phyloP scores from a whole-genome alignment of 192 early-diverging fungal genomes.

The Coemansia sp. region DNA sequence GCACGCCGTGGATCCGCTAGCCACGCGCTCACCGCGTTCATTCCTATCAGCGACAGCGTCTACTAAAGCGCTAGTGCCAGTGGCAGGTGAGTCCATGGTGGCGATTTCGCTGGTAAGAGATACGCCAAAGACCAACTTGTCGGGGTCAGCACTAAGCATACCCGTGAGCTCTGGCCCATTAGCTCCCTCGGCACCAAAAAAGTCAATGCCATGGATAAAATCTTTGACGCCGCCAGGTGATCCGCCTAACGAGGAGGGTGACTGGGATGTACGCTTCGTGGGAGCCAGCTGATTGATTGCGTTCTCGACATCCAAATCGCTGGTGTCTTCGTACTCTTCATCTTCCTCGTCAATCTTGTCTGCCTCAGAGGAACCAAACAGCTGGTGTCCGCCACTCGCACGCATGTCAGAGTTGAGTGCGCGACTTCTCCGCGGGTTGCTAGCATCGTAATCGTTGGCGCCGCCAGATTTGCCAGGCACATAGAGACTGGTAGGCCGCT shows the following conservation, averaged over 20 bases:
- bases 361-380: neutral
- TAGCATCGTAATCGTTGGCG: neutral
- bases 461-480: conserved; percentile 13
- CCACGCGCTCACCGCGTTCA: conserved; percentile 4
- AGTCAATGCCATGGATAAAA: conserved; percentile 50
- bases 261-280: conserved; percentile 1
- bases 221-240: conserved; percentile 14
- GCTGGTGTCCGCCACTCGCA: neutral
- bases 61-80: neutral
- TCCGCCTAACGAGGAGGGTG: conserved; percentile 5
- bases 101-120: conserved; percentile 8
- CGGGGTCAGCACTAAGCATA: conserved; percentile 42
- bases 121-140: conserved; percentile 32
- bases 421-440: neutral
- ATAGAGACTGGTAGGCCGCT: conserved; percentile 42
- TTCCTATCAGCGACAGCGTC: neutral
- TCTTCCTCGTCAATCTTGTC: conserved; percentile 6
- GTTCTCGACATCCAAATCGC: conserved; percentile 25
- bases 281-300: conserved; percentile 48
- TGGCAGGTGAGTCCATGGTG: neutral
- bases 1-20: conserved; percentile 21
- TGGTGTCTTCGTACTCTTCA: conserved; percentile 3
- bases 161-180: conserved; percentile 49
- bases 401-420: conserved; percentile 1
- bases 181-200: conserved; percentile 22